phyloP scores from a whole-genome alignment of 2,329 filamentous ascomycete genomes.

The Calonectria multiphialidica region DNA sequence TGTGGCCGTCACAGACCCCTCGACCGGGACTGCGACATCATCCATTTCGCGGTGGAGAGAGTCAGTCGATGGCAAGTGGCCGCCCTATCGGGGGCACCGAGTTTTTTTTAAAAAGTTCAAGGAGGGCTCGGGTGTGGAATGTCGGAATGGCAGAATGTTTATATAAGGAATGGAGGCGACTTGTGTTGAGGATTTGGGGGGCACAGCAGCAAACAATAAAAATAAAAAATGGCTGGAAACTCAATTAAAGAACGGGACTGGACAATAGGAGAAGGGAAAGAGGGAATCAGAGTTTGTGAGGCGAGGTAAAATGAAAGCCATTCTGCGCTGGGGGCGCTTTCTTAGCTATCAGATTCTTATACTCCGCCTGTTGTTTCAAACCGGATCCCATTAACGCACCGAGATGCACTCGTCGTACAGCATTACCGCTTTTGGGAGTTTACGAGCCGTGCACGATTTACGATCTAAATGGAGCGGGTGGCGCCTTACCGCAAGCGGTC shows the following conservation, averaged over 20 bases:
- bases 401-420: neutral
- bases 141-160: neutral
- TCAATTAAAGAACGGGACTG: neutral
- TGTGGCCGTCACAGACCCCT: neutral
- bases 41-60: neutral
- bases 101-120: neutral
- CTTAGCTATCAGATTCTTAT: neutral
- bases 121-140: no score
- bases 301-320: neutral
- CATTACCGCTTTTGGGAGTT: slow-evolving; percentile 7
- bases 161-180: neutral
- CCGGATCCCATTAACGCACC: neutral
- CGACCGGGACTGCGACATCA: neutral
- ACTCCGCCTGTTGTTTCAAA: neutral
- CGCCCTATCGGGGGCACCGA: no score
- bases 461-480: neutral
- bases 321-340: neutral
- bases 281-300: neutral
- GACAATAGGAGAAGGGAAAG: neutral
- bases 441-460: neutral
- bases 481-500: neutral
- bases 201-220: neutral
- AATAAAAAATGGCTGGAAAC: neutral
- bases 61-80: neutral
- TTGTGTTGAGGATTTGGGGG: neutral